Evolutionary conservation across 495 filamentous ascomycete genomes (phyloP).

Genomic region (Xylaria bambusicola): DNA sequence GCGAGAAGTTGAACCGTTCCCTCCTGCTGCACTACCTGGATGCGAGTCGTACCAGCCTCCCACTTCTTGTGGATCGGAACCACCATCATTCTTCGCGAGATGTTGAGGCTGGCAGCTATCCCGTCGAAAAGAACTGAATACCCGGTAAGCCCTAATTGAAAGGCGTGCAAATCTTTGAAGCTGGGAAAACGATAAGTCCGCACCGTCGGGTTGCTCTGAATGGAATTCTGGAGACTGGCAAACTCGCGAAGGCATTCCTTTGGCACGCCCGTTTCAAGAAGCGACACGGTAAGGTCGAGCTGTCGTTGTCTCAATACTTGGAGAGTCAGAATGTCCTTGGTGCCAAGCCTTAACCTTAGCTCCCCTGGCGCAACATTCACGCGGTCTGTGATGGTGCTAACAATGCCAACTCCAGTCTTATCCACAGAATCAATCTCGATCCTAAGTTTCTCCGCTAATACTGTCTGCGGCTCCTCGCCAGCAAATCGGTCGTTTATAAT

Average conservation of each 20-base stretch:
- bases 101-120: conserved; percentile 70
- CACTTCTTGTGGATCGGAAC: conserved; percentile 91
- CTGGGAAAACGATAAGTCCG: conserved; percentile 57
- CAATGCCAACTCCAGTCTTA: conserved; percentile 54
- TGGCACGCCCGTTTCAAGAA: conserved; percentile 63
- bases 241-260: conserved; percentile 59
- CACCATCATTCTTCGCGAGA: conserved; percentile 81
- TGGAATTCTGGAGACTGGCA: conserved; percentile 50
- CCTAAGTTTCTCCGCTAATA: conserved; percentile 70
- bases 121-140: conserved; percentile 76
- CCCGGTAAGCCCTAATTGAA: conserved; percentile 75
- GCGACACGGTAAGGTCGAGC: conserved; percentile 66
- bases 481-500: conserved; percentile 60
- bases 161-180: conserved; percentile 67
- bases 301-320: conserved; percentile 66
- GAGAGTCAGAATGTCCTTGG: conserved; percentile 59
- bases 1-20: conserved; percentile 73
- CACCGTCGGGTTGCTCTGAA: conserved; percentile 44
- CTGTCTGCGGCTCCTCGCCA: conserved; percentile 52
- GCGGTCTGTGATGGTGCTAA: conserved; percentile 65
- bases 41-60: conserved; percentile 71
- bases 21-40: conserved; percentile 77
- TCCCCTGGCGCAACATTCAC: conserved; percentile 77
- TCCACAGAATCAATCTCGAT: conserved; percentile 60
- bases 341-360: conserved; percentile 62